phyloP scores from a whole-genome alignment of 306 rosid genomes.

The Alnus rubra region DNA sequence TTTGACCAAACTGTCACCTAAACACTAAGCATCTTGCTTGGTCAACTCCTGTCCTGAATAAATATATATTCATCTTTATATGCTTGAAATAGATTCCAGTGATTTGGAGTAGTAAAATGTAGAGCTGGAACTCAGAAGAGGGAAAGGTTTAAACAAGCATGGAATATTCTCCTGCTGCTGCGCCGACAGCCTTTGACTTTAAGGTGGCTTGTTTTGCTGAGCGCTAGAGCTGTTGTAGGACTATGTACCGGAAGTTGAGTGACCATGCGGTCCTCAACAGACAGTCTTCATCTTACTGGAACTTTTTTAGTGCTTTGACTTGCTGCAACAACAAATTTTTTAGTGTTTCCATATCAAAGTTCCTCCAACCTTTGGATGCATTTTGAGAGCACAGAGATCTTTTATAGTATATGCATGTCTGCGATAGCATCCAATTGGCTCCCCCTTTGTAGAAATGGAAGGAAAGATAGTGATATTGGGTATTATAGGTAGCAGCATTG shows the following conservation, averaged over 20 bases:
- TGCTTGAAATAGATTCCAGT: too few species aligned
- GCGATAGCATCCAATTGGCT: background rate
- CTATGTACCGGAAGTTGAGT: background rate
- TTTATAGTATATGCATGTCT: background rate
- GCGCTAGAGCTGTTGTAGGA: background rate
- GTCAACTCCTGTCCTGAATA: too few species aligned
- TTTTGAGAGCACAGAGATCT: background rate
- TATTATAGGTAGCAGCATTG: too few species aligned
- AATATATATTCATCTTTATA: too few species aligned
- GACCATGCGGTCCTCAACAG: background rate
- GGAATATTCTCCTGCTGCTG: background rate
- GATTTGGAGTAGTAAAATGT: too few species aligned
- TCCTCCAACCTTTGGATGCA: background rate
- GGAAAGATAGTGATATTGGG: background rate
- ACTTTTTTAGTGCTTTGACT: background rate
- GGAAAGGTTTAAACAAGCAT: background rate
- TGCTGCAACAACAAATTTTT: background rate
- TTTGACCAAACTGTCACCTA: too few species aligned
- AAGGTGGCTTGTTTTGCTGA: background rate
- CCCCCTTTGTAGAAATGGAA: background rate
- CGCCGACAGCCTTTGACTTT: too few species aligned
- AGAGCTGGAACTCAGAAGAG: too few species aligned
- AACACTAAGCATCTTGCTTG: too few species aligned
- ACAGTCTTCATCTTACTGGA: background rate
- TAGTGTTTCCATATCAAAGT: background rate